These are phyloP conservation scores for Trichoderma sp. DNA, from an alignment of 2,329 filamentous ascomycete genomes.

Conservation along the genomic window DNA sequence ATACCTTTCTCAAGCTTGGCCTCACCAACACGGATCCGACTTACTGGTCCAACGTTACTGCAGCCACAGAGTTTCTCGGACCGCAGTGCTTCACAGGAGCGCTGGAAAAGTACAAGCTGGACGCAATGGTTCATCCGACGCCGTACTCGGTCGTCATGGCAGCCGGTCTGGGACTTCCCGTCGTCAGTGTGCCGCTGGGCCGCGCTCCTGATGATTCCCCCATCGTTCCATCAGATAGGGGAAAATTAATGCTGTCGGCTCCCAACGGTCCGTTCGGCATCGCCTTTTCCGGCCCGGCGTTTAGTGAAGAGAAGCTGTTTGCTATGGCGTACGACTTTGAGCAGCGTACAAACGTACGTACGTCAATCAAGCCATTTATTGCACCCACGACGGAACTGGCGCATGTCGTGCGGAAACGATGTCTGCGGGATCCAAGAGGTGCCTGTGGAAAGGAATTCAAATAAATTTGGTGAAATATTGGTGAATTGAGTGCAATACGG, in stretches of 20 bases:
- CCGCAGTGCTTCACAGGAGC: neutral
- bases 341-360: constrained; percentile 46
- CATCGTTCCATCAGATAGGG: constrained; percentile 44
- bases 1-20: neutral
- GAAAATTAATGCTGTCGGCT: constrained; percentile 50
- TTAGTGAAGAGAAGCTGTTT: constrained; percentile 60
- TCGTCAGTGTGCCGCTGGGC: neutral
- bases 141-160: neutral
- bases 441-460: neutral
- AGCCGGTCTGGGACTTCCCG: neutral
- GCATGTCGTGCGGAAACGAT: constrained; percentile 23
- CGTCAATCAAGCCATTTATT: constrained; percentile 29
- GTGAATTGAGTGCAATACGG: neutral
- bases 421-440: neutral
- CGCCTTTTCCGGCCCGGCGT: constrained; percentile 59
- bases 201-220: neutral
- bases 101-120: neutral
- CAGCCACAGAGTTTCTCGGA: neutral
- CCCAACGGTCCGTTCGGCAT: constrained; percentile 61
- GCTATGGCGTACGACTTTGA: constrained; percentile 68
- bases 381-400: constrained; percentile 32
- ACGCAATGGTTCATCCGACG: neutral
- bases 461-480: neutral
- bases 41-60: constrained; percentile 6
- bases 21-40: neutral